These are phyloP conservation scores for Candida easanensis DNA, from an alignment of 805 yeast species.

Conservation along the genomic window DNA sequence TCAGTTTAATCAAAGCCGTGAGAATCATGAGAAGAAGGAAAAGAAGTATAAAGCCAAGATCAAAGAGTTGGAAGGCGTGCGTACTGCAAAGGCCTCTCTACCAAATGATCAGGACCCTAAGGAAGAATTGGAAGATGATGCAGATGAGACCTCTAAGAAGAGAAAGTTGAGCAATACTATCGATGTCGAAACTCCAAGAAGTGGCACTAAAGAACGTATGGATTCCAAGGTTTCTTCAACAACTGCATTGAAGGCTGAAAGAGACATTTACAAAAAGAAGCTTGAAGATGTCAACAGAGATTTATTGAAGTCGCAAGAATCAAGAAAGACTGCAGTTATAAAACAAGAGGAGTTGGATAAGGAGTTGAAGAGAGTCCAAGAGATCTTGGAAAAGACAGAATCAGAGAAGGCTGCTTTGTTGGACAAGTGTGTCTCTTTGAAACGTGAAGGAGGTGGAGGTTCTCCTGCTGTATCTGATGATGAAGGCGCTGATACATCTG, in stretches of 20 bases:
- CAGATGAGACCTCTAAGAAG: neutral
- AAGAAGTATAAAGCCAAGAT: neutral
- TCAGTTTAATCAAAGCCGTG: slow-evolving; percentile 15
- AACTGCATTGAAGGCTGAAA: slow-evolving; percentile 2
- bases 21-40: neutral
- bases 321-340: neutral
- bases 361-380: neutral
- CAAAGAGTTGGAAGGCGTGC: neutral
- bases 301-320: neutral
- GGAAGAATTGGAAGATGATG: neutral
- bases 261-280: slow-evolving; percentile 3
- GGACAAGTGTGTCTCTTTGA: neutral
- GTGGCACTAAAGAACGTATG: neutral
- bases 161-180: neutral
- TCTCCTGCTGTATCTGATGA: neutral
- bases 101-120: neutral
- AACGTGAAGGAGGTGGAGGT: neutral
- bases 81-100: neutral
- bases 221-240: neutral
- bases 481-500: neutral
- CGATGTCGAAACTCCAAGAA: slow-evolving; percentile 1
- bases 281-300: neutral
- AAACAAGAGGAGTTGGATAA: neutral
- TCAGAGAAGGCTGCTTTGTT: neutral
- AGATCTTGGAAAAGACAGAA: neutral